Evolutionary conservation across 1,284 basidiomycete species (phyloP).

Genomic region (Ustilago vetiveriae): DNA sequence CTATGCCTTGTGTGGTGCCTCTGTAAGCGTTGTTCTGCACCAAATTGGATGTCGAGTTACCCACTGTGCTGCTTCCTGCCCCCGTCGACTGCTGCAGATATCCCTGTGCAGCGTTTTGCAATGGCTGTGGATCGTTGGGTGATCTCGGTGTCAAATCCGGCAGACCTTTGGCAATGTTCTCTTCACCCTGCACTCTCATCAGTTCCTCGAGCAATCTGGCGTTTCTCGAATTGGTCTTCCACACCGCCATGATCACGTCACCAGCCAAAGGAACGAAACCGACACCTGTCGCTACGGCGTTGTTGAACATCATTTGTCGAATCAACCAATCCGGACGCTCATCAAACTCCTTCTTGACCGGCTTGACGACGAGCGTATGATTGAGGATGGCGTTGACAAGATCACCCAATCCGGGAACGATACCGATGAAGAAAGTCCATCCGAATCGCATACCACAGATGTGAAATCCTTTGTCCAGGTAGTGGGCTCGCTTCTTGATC

Average conservation of each 20-base stretch:
- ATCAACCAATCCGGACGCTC: constrained; percentile 62
- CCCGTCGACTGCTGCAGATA: constrained; percentile 13
- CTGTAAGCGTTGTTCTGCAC: constrained; percentile 14
- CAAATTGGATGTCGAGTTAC: constrained; percentile 24
- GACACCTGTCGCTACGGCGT: constrained; percentile 76
- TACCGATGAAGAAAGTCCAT: constrained; percentile 73
- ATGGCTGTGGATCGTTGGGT: constrained; percentile 24
- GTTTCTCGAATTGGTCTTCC: constrained; percentile 90
- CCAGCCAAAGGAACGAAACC: constrained; percentile 83
- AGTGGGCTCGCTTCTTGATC: constrained; percentile 76
- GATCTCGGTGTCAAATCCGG: constrained; percentile 45
- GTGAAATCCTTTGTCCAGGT: constrained; percentile 88
- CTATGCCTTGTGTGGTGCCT: constrained; percentile 3
- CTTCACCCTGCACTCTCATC: constrained; percentile 50
- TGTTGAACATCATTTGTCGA: constrained; percentile 77
- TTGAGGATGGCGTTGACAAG: constrained; percentile 75
- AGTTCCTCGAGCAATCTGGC: constrained; percentile 69
- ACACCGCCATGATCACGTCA: constrained; percentile 78
- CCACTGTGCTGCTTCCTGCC: constrained; percentile 6
- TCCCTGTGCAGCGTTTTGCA: constrained; percentile 21
- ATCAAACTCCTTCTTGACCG: constrained; percentile 76
- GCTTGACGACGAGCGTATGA: constrained; percentile 81
- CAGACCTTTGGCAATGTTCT: constrained; percentile 54
- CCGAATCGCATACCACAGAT: constrained; percentile 87
- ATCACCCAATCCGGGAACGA: constrained; percentile 80